Base-by-base conservation (phyloP, 2,329 filamentous ascomycete genomes). In the Penicillium sp. region DNA sequence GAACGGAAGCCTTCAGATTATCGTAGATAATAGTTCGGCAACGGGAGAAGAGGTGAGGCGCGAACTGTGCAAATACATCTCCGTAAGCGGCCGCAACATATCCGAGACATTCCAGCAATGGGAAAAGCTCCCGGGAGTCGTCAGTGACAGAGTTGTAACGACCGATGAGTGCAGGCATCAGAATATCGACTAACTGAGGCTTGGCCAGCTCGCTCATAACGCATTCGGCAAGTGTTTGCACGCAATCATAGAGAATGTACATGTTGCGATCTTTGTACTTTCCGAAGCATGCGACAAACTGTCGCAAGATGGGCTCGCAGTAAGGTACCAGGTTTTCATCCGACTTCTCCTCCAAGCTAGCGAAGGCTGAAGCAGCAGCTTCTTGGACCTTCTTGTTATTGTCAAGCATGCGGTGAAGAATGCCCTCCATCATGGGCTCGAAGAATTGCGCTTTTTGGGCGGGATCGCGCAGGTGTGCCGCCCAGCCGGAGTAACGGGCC, bases 261-360 rank as follows among this genome's bases (percentile, higher is more conserved):
- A 97, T 97, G 77, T 99, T 99, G 67, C 91, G 88, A 74, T 97
- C 93, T 81, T 99, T 97, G 84, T 97, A 99, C 75, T 89, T 92
- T 49, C 81, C 83, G 75, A 99, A 99, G 74, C 94, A 99, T 56
- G 83, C 81, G 48, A 97, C 92, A 67, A 93, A 97, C 71, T 97
- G 94, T 57, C 87, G 88, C 49, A 97, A 85, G 65, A 99, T 97
- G 24, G 92, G 90, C 27, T 88, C 83, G 66, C 90, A 92, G 75
- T 97, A 99, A 0, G 90, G 90, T 59, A 88, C 86, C 40, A 99
- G 77, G 57, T 87, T 83, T 59, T 85, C 85, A 54, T 90, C 90
- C 0, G 94, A 90, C 72, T 95, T 95, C 72, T 97, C 94, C 73
- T 97, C 94, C 8, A 99, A 82, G 67, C 93, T 95, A 4, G 94